Percentiles rank a stretch among this genome's conserved stretches.
phyloP scores from a whole-genome alignment of 352 stramenopile species.

The Phytophthora constricta region DNA sequence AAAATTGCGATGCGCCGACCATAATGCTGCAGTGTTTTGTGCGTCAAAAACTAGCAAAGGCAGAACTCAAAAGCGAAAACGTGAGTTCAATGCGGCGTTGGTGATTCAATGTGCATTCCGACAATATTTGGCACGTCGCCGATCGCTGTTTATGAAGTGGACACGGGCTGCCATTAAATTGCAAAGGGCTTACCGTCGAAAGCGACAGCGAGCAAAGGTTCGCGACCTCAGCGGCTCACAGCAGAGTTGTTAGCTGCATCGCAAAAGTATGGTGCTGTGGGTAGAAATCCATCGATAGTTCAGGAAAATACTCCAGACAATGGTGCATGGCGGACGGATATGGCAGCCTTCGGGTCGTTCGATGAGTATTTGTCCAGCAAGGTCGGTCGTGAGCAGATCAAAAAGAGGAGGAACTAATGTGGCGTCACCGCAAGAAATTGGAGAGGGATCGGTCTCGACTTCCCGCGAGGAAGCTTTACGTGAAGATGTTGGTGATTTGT shows the following conservation, averaged over 20 bases:
- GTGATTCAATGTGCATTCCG: constrained; percentile 75
- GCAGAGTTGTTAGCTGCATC: constrained; percentile 56
- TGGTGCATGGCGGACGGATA: constrained; percentile 48
- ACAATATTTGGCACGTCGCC: constrained; percentile 66
- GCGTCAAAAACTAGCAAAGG: constrained; percentile 37
- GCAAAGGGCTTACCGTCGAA: constrained; percentile 67
- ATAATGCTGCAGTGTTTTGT: constrained; percentile 59
- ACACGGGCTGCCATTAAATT: constrained; percentile 54
- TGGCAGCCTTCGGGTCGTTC: constrained; percentile 68
- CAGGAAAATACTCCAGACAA: neutral
- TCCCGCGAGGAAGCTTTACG: constrained; percentile 49
- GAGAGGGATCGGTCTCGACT: constrained; percentile 47
- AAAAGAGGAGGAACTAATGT: constrained; percentile 55
- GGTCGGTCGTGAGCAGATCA: constrained; percentile 56
- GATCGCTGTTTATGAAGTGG: constrained; percentile 54
- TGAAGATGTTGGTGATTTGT: constrained; percentile 68
- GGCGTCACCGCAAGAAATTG: constrained; percentile 37
- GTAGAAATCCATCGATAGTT: constrained; percentile 1
- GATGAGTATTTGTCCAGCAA: constrained; percentile 57
- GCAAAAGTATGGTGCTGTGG: constrained; percentile 43
- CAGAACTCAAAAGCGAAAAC: constrained; percentile 33
- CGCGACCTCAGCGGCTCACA: constrained; percentile 45
- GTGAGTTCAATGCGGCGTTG: constrained; percentile 44
- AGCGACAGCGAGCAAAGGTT: constrained; percentile 48
- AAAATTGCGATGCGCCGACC: constrained; percentile 22